Base-by-base conservation (phyloP, 2,329 filamentous ascomycete species). In the Diaporthe citrichinensis region DNA sequence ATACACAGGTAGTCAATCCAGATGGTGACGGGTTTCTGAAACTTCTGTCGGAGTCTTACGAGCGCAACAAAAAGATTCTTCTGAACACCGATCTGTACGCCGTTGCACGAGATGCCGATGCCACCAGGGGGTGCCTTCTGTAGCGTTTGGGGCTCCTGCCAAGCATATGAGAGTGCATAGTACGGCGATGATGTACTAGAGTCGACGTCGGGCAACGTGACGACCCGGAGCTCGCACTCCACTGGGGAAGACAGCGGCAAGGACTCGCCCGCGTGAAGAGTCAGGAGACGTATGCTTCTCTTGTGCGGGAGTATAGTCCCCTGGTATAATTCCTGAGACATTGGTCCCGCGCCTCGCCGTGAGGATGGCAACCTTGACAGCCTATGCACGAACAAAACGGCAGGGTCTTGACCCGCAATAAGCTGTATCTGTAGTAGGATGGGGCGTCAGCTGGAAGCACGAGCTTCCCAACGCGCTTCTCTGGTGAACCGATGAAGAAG, bases 1-100 rank as follows among this genome's bases (percentile, higher is more conserved):
- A 71, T 74, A 34, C 72, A 74, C 28, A 74, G 36, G 34, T 59
- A 61, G 41, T 76, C 74, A 1, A 51, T 44, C 71, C 74, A 76
- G 25, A 67, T 67, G 12, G 2, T 12, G 10, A n/a, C 6, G 28
- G 41, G 41, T 28, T 49, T 28, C 28, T 14, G 17, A 7, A 25
- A 67, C 28, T 49, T 67, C 41, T 67, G 17, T n/a, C 61, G 61
- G 28, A 67, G 61, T 34, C 61, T 67, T 28, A 49, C 44, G 41
- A 67, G 61, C 61, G 61, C 61, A 9, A 49, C 41, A 49, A 67
- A 67, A 2, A 67, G 61, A 8, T 67, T 67, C 41, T 67, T 34
- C 9, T 25, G 61, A 34, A 67, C 61, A 34, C 41, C 17, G 17
- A 36, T 49, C 9, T 1, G 28, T 20, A 67, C 14, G 41, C 49